Evolutionary conservation across 495 filamentous ascomycete species (phyloP), one percentile per base, ranked within the genome.

Genomic region (Tetracladium setigerum): DNA sequence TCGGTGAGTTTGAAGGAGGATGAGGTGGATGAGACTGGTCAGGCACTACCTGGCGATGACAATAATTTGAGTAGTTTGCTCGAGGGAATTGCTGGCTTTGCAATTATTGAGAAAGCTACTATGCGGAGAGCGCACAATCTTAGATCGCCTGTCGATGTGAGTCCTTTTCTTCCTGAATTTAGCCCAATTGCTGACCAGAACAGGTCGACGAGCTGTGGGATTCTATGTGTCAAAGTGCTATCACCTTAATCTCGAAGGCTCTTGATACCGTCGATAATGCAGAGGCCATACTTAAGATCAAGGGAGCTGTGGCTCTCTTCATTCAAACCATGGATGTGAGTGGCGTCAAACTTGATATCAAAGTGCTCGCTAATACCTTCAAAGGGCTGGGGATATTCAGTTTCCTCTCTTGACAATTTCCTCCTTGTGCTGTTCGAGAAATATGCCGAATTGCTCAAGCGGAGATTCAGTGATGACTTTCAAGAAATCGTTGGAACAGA

Each of bases 121-220:
- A 90, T 95, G 82, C 84, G 79, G 57, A 86, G 85, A 53, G 83
- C 82, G 1, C 83, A 86, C 2, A 83, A 86, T 47, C 70, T 97
- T 36, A 75, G 92, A 41, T 87, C 89, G n/a, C 68, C 77, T 12
- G 76, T 84, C 46, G 92, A 97, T 72, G 90, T 94, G 65, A 61
- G 77, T 64, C 30, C 13, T 33, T 15, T 24, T n/a, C 11, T 16
- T 31, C 16, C 30, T 30, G 8, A 27, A 2, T 6, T 38, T 17
- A 37, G 19, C 18, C 13, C 7, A 27, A n/a, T n/a, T 41, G 15
- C 64, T 71, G 36, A 72, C 46, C 27, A 16, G 27, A 22, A 30
- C 50, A 91, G 86, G 85, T 95, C 41, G 91, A 97, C 58, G 90
- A 95, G 61, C 74, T 99, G 5, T 99, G 92, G 92, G 90, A 96